These are phyloP conservation scores for Gautieria morchelliformis DNA, from an alignment of 768 basidiomycete species.

Conservation along the genomic window DNA sequence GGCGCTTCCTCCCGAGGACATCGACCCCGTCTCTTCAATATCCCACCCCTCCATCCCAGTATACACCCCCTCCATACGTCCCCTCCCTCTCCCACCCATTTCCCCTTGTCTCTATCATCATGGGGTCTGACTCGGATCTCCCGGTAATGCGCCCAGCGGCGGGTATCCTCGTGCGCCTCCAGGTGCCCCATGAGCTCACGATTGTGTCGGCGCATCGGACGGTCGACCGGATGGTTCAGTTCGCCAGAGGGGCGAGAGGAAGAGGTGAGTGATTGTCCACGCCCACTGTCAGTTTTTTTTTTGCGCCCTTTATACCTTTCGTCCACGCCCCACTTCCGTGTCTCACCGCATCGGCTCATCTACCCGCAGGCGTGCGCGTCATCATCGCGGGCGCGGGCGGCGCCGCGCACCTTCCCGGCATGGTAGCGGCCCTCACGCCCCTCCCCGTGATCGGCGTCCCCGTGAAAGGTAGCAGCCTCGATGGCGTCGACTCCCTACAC, in stretches of 20 bases:
- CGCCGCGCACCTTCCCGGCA: constrained; percentile 94
- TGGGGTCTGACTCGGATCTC: constrained; percentile 99
- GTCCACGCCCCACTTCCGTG: neutral
- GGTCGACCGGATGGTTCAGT: constrained; percentile 74
- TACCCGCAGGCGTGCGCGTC: constrained; percentile 30
- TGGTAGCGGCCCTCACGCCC: constrained; percentile 92
- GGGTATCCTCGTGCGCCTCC: constrained; percentile 71
- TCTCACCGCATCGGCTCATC: neutral
- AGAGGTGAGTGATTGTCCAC: constrained; percentile 36
- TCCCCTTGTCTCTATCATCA: constrained; percentile 88
- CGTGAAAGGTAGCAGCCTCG: constrained; percentile 86
- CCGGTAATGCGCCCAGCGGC: constrained; percentile 88
- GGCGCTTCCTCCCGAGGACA: constrained; percentile 37
- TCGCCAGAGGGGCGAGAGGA: constrained; percentile 62
- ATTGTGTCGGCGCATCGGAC: constrained; percentile 97
- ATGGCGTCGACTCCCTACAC: constrained; percentile 94
- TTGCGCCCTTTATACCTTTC: neutral
- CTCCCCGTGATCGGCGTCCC: constrained; percentile 95
- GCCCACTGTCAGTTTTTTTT: neutral
- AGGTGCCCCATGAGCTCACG: constrained; percentile 83
- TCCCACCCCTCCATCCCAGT: constrained; percentile 29
- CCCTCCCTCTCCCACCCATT: constrained; percentile 45
- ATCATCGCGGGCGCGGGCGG: constrained; percentile 98
- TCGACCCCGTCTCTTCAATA: constrained; percentile 6
- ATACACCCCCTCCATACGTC: constrained; percentile 35